Conservation (phyloP, 2,329 filamentous ascomycete species). For the Pseudogymnoascus sp. region DNA sequence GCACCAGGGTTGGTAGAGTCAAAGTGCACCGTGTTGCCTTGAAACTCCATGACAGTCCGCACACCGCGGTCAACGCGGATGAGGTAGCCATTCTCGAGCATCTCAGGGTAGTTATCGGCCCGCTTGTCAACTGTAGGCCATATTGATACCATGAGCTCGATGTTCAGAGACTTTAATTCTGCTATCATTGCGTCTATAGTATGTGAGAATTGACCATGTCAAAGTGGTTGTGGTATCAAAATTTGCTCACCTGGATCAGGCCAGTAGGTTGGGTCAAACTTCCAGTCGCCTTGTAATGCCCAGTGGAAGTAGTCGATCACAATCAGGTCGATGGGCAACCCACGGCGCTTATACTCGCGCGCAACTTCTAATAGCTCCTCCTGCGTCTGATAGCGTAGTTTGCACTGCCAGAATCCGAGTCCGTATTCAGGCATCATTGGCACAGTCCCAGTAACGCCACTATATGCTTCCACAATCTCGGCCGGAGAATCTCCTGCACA, state of each 20-base stretch:
- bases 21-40: slow-evolving; percentile 51
- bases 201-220: slow-evolving; percentile 3
- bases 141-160: slow-evolving; percentile 61
- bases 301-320: slow-evolving; percentile 63
- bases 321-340: slow-evolving; percentile 55
- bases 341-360: slow-evolving; percentile 46
- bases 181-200: slow-evolving; percentile 49
- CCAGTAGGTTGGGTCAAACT: slow-evolving; percentile 55
- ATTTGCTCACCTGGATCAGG: slow-evolving; percentile 46
- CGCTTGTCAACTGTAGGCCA: slow-evolving; percentile 57
- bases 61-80: slow-evolving; percentile 53
- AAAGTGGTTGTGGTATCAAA: background rate
- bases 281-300: slow-evolving; percentile 59
- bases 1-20: slow-evolving; percentile 56
- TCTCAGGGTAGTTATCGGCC: slow-evolving; percentile 52
- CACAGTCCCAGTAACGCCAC: slow-evolving; percentile 46
- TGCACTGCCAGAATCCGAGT: slow-evolving; percentile 61
- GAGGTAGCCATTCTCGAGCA: slow-evolving; percentile 51
- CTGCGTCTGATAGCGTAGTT: slow-evolving; percentile 56
- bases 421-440: slow-evolving; percentile 64
- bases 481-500: slow-evolving; percentile 48
- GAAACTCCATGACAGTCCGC: slow-evolving; percentile 48
- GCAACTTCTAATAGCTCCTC: slow-evolving; percentile 53
- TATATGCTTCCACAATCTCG: slow-evolving; percentile 49
- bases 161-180: slow-evolving; percentile 47